A percentile compares a stretch with the other conserved stretches of the same genome.
These are phyloP conservation scores for Komagataella phaffii DNA, from an alignment of 805 yeast species.

Conservation along the genomic window DNA sequence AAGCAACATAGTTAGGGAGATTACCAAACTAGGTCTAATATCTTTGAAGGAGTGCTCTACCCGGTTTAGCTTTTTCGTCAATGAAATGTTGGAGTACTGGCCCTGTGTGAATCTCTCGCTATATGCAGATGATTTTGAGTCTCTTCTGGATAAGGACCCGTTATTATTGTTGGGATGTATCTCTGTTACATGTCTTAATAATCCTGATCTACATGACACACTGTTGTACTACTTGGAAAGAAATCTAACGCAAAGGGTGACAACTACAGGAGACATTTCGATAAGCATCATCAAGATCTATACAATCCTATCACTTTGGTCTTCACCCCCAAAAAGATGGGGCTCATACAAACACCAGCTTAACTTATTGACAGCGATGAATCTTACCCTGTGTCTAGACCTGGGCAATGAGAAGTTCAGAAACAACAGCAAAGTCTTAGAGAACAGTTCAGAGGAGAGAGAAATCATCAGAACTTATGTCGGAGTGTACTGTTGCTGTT, in stretches of 20 bases:
- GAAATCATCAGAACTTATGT: conserved; percentile 27
- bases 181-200: conserved; percentile 33
- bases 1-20: conserved; percentile 22
- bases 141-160: conserved; percentile 27
- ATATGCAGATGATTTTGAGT: conserved; percentile 20
- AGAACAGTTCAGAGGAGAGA: conserved; percentile 18
- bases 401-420: conserved; percentile 23
- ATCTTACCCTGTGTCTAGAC: conserved; percentile 34
- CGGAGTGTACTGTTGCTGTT: conserved; percentile 37
- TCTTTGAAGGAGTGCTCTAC: conserved; percentile 19
- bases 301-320: conserved; percentile 35
- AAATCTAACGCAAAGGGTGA: conserved; percentile 28
- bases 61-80: conserved; percentile 21
- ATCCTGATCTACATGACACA: conserved; percentile 26
- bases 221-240: conserved; percentile 30
- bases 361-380: conserved; percentile 29
- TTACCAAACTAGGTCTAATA: conserved; percentile 21
- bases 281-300: conserved; percentile 27
- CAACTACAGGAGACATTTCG: conserved; percentile 28
- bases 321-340: conserved; percentile 35
- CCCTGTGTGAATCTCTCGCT: conserved; percentile 27
- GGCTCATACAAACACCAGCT: conserved; percentile 41
- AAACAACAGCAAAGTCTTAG: conserved; percentile 12
- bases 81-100: conserved; percentile 29
- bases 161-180: conserved; percentile 27